A percentile compares a stretch with the other conserved stretches of the same genome.
phyloP scores from a whole-genome alignment of 2,329 filamentous ascomycete species.

The Metarhizium sp. region DNA sequence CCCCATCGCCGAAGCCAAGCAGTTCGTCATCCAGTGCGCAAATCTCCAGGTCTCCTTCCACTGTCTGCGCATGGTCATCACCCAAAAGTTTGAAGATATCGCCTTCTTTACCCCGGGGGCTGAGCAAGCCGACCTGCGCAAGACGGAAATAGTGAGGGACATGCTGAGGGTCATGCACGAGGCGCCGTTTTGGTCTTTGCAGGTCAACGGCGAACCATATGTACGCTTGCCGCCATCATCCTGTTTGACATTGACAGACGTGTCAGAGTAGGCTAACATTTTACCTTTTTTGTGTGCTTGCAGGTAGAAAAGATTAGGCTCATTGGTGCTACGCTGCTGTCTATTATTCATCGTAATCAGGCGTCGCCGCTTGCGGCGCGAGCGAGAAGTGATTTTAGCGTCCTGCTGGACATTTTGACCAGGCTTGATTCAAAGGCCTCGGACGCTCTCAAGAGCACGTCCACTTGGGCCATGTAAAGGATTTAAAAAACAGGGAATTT shows the following conservation, averaged over 20 bases:
- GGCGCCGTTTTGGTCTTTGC: slow-evolving; percentile 31
- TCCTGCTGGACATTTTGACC: slow-evolving; percentile 30
- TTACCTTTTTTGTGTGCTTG: neutral
- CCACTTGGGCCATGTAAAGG: slow-evolving; percentile 8
- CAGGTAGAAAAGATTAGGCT: slow-evolving; percentile 31
- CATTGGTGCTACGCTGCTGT: slow-evolving; percentile 27
- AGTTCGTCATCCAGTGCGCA: slow-evolving; percentile 28
- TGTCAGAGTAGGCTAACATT: neutral
- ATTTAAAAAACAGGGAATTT: neutral
- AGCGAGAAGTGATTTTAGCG: slow-evolving; percentile 27
- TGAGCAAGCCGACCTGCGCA: slow-evolving; percentile 23
- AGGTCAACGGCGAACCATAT: slow-evolving; percentile 30
- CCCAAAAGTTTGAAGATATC: slow-evolving; percentile 24
- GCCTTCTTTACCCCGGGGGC: slow-evolving; percentile 19
- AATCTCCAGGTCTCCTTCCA: slow-evolving; percentile 31
- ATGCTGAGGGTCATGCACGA: slow-evolving; percentile 30
- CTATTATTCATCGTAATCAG: slow-evolving; percentile 28
- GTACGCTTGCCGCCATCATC: slow-evolving; percentile 13
- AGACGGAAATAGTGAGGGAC: slow-evolving; percentile 33
- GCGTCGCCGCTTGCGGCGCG: slow-evolving; percentile 25
- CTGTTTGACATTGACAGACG: too few species aligned
- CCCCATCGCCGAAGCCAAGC: slow-evolving; percentile 16
- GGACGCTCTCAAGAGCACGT: slow-evolving; percentile 26
- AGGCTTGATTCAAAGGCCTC: slow-evolving; percentile 33
- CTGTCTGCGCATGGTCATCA: slow-evolving; percentile 31